phyloP scores from a whole-genome alignment of 2,329 filamentous ascomycete genomes.

The Botrytis sinoallii region DNA sequence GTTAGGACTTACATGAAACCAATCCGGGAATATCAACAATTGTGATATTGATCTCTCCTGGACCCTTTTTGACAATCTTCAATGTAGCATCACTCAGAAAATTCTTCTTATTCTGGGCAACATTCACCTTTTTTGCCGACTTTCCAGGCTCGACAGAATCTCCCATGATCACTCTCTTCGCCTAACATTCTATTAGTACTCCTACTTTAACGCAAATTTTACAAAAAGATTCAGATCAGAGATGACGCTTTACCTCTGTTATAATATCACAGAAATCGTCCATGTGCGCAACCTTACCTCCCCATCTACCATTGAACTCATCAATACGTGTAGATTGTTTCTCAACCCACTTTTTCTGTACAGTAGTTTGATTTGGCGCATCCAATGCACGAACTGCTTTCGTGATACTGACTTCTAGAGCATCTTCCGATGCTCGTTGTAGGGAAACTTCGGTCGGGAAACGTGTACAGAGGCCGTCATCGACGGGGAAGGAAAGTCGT shows the following conservation, averaged over 20 bases:
- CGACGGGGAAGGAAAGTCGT: conserved; percentile 40
- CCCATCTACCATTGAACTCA: background rate
- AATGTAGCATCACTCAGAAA: background rate
- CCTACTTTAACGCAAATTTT: too few relatives aligned
- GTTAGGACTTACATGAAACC: conserved; percentile 24
- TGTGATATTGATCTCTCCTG: conserved; percentile 26
- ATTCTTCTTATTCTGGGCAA: background rate
- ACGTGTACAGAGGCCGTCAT: conserved; percentile 25
- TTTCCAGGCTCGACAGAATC: background rate
- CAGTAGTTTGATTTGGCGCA: background rate
- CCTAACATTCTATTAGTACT: background rate
- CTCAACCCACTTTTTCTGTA: background rate
- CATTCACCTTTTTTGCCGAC: background rate
- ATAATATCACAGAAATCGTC: background rate
- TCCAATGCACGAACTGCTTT: background rate
- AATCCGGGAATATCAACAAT: conserved; percentile 36
- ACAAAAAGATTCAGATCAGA: too few relatives aligned
- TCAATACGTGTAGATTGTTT: background rate
- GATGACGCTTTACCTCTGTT: background rate
- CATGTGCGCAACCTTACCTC: accelerated
- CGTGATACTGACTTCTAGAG: background rate
- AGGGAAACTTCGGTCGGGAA: conserved; percentile 9
- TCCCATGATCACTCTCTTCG: conserved; percentile 1
- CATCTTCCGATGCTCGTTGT: background rate
- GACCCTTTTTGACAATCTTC: conserved; percentile 23